Percentiles rank a stretch among this genome's conserved stretches.
phyloP scores from a whole-genome alignment of 208 protist genomes.

The Tetramitus jugosus region DNA sequence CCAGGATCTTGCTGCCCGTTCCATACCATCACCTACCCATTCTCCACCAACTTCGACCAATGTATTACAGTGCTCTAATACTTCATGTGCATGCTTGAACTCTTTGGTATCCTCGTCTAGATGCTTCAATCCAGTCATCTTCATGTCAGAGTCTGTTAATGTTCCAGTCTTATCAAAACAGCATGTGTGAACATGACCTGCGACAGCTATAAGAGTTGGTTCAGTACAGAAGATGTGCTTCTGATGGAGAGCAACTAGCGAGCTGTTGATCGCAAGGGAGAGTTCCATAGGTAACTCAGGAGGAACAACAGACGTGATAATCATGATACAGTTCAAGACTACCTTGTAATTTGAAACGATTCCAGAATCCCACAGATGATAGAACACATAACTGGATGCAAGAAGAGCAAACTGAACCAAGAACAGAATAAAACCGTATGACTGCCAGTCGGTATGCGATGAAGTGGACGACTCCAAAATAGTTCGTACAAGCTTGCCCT shows the following conservation, averaged over 20 bases:
- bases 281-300: constrained; percentile 98
- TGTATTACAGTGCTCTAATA: constrained; percentile 58
- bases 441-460: constrained; percentile 75
- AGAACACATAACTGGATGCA: constrained; percentile 85
- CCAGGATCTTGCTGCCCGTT: constrained; percentile 33
- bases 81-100: constrained; percentile 4
- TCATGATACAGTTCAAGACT: constrained; percentile 93
- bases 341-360: constrained; percentile 76
- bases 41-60: constrained; percentile 40
- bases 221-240: constrained; percentile 88
- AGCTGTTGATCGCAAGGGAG: constrained; percentile 94
- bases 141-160: constrained; percentile 88
- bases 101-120: constrained; percentile 35
- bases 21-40: constrained; percentile 38
- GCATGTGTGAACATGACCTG: constrained; percentile 92
- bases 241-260: constrained; percentile 76
- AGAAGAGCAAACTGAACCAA: constrained; percentile 91
- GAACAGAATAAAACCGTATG: constrained; percentile 88
- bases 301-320: constrained; percentile 96
- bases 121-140: constrained; percentile 73
- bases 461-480: constrained; percentile 84
- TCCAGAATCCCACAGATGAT: constrained; percentile 57
- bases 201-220: constrained; percentile 98
- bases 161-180: constrained; percentile 99
- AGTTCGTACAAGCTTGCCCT: constrained; percentile 88